Base-by-base conservation (phyloP, 352 stramenopile genomes). In the Thalassiosira delicatula region DNA sequence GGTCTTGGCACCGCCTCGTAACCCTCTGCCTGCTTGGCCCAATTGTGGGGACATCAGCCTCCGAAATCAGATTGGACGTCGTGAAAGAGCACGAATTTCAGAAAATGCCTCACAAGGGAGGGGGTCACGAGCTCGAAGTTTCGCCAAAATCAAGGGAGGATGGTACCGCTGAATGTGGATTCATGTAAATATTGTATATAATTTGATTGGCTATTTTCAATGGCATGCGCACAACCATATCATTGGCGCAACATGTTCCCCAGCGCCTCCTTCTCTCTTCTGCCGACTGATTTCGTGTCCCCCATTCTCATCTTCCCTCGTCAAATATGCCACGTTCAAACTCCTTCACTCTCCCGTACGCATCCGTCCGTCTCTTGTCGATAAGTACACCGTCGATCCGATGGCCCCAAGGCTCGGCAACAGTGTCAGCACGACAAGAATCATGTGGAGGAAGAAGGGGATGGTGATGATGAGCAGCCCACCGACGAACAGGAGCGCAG, bases 261-360 rank as follows among this genome's bases (percentile, higher is more conserved):
- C 69, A 76, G 51, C 19, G 69, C 69, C 42, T 76, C 69, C 30
- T 25, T 32, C 30, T 76, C 69, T 44, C 59, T n/a, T 25, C 59
- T 67, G 9, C 59, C 59, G 33, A 12, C n/a, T 23, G 32, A n/a
- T 23, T 67, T 67, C 17, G 32, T 35, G 53, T 79, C 66, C n/a
- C 70, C 61, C 66, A 86, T 73, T 27, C 59, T 82, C 61, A 59
- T 77, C 54, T 44, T 79, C 63, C 37, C 44, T 87, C 71, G 12
- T 88, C 80, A 23, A 90, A 57, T 32, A 90, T 67, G 0, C 40
- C 79, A 21, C 78, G 83, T 53, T 78, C 87, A 81, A 91, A 94
- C 68, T 93, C 88, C 46, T 79, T 86, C 17, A 92, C 23, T 95
- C 96, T 98, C 11, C 95, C 95, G 37, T 57, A 23, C 63, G 37